Evolutionary conservation across 306 rosid genomes (phyloP).

Genomic region (Glycine tomentella): DNA sequence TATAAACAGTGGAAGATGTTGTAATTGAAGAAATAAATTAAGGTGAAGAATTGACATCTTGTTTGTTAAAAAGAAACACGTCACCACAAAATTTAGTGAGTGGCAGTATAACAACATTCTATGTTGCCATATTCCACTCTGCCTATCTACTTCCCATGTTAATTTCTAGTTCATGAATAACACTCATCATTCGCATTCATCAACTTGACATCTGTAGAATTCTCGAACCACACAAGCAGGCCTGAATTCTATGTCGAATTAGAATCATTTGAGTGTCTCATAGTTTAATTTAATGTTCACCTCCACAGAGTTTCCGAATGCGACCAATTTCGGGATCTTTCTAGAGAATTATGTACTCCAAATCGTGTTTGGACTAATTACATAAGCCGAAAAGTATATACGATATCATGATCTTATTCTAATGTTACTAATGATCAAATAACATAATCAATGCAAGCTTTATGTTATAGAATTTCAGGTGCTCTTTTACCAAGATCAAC

Average conservation of each 20-base stretch:
- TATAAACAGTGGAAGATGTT: not conserved
- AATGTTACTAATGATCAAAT: not conserved
- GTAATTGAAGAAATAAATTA: not conserved
- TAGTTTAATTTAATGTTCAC: slow-evolving; percentile 15
- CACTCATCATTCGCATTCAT: not conserved
- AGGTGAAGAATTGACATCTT: not conserved
- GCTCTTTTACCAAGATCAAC: no score
- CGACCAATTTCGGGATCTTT: slow-evolving; percentile 37
- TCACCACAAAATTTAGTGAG: slow-evolving; percentile 38
- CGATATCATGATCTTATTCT: slow-evolving; percentile 7
- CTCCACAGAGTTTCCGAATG: slow-evolving; percentile 29
- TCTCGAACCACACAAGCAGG: slow-evolving; percentile 27
- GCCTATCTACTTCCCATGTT: slow-evolving; percentile 38
- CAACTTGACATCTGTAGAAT: slow-evolving; percentile 22
- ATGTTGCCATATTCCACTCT: slow-evolving; percentile 58
- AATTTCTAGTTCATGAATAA: slow-evolving; percentile 20
- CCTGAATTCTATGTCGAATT: slow-evolving; percentile 27
- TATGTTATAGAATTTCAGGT: not conserved
- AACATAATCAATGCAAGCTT: not conserved
- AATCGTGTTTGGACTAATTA: not conserved
- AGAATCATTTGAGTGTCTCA: slow-evolving; percentile 18
- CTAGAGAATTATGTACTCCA: not conserved
- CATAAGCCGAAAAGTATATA: not conserved
- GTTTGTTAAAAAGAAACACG: not conserved
- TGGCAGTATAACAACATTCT: slow-evolving; percentile 40